Evolutionary conservation across 108 stramenopile species (phyloP).

Genomic region (Licmophora abbreviata): DNA sequence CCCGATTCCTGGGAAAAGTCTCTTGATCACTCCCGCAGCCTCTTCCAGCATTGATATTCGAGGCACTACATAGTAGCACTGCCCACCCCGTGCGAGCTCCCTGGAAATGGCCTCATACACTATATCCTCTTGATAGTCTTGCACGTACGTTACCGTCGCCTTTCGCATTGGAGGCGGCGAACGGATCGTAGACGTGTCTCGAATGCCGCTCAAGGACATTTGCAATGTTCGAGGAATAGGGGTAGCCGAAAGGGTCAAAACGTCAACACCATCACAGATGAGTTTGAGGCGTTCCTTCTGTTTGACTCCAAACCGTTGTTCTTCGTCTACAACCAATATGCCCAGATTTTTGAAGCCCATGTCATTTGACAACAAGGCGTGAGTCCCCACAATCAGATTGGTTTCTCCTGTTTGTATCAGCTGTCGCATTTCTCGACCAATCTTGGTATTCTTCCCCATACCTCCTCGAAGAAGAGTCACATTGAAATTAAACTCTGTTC

Average conservation of each 20-base stretch:
- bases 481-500: constrained; percentile 41
- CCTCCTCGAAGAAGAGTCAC: constrained; percentile 63
- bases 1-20: constrained; percentile 61
- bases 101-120: constrained; percentile 50
- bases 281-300: constrained; percentile 94
- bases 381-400: constrained; percentile 89
- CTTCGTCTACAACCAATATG: constrained; percentile 92
- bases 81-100: constrained; percentile 80
- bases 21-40: constrained; percentile 45
- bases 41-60: constrained; percentile 71
- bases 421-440: constrained; percentile 56
- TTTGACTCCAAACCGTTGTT: constrained; percentile 95
- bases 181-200: constrained; percentile 86
- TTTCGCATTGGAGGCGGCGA: constrained; percentile 85
- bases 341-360: constrained; percentile 82
- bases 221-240: constrained; percentile 95
- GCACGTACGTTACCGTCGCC: constrained; percentile 70
- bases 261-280: constrained; percentile 82
- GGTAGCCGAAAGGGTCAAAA: constrained; percentile 90
- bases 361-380: constrained; percentile 73
- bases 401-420: constrained; percentile 54
- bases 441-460: constrained; percentile 65
- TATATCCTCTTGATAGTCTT: constrained; percentile 51
- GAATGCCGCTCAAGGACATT: constrained; percentile 85
- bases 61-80: constrained; percentile 89